Evolutionary conservation across 2,329 filamentous ascomycete genomes (phyloP), one percentile per base, ranked within the genome.

Genomic region (Alternaria rosae): DNA sequence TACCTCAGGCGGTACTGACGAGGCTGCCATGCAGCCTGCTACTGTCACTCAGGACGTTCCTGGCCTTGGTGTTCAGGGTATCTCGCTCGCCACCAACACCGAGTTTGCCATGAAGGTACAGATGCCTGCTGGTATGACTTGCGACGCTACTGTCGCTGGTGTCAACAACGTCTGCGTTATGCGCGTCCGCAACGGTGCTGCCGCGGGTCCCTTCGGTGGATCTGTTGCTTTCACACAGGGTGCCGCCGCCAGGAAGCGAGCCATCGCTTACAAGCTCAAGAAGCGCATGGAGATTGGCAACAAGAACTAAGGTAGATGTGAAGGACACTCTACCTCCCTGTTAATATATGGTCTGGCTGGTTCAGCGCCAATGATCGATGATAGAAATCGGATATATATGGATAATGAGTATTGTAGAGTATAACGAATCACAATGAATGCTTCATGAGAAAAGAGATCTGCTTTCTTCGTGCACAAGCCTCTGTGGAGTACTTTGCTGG

Each of bases 81-180:
- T 90, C 48, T 90, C 88, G 3, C 80, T 83, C 20, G 86, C 88
- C 44, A 78, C 76, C 35, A 85, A 83, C 61, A 89, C 85, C 72
- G 88, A 91, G 67, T 91, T 90, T 80, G 84, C 85, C 30, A 80
- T 91, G 73, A 84, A 84, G 57, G 84, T 91, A 53, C 82, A 89
- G 79, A 89, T 91, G 86, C 89, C 89, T 9, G 80, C 80, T 15
- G 89, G 88, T 52, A 91, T 90, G 88, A 89, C 87, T 35, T 91
- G 89, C 75, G 84, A 87, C 44, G 89, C 83, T 57, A 84, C 81
- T 26, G 86, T 87, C 15, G 88, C 82, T 47, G 87, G 86, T 15
- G 87, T 84, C 15, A 70, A 81, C 61, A 88, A 88, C 68, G 88
- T 91, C 67, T 91, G 89, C 79, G 81, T 91, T 62, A 87, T 89